Percentiles rank a stretch among this genome's conserved stretches.
These are phyloP conservation scores for Endogone sp. DNA, from an alignment of 192 early-diverging fungal genomes.

Conservation along the genomic window DNA sequence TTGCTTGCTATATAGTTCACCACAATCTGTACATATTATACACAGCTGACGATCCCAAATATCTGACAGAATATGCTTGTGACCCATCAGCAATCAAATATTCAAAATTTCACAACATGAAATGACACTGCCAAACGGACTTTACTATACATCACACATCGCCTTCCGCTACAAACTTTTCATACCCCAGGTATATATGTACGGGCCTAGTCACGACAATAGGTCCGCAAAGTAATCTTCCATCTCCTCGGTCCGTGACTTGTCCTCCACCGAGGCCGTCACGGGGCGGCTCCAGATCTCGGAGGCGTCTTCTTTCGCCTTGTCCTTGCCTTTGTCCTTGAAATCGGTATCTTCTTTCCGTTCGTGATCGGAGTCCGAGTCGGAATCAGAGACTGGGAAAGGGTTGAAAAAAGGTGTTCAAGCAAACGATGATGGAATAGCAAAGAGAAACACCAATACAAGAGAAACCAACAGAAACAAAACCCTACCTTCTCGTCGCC, in stretches of 20 bases:
- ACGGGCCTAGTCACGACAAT: conserved; percentile 47
- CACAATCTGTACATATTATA: no score
- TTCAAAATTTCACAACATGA: no score
- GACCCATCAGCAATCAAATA: no score
- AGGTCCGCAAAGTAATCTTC: conserved; percentile 62
- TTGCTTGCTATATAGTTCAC: no score
- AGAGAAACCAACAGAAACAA: neutral
- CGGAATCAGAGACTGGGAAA: neutral
- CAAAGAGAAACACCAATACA: neutral
- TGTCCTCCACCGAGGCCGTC: conserved; percentile 19
- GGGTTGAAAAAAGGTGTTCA: no score
- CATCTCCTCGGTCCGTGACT: conserved; percentile 53
- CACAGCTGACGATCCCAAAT: no score
- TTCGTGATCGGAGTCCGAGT: conserved; percentile 4
- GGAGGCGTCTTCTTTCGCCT: neutral
- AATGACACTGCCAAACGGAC: no score
- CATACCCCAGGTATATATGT: no score
- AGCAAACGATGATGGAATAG: no score
- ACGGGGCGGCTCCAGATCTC: conserved; percentile 21
- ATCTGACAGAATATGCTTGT: no score
- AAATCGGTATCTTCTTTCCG: neutral
- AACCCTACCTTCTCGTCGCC: neutral
- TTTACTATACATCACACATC: no score
- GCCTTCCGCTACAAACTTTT: no score
- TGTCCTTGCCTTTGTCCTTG: neutral